Conservation (phyloP, 2,329 filamentous ascomycete species). For the Botrytis byssoidea region DNA sequence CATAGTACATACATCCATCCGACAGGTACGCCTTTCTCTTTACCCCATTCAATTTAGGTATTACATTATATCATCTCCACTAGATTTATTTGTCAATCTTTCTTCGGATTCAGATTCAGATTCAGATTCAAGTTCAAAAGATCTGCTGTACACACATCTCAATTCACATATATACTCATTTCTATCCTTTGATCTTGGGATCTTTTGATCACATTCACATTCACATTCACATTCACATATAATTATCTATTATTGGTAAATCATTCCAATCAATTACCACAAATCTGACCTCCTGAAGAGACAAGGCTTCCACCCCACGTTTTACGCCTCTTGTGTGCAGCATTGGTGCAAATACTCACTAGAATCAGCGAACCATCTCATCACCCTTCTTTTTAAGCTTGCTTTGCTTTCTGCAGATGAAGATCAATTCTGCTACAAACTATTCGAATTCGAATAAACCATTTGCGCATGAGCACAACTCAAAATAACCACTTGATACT, state of each 20-base stretch:
- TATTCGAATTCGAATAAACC: slow-evolving; percentile 1
- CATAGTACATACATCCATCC: not conserved
- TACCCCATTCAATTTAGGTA: slow-evolving; percentile 1
- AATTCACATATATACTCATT: not conserved
- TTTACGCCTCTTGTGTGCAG: slow-evolving; percentile 19
- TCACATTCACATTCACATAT: not conserved
- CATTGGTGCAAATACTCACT: slow-evolving; percentile 10
- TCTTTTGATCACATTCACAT: not conserved
- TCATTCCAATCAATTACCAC: not conserved
- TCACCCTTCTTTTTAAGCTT: not conserved
- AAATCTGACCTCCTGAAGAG: slow-evolving; percentile 18
- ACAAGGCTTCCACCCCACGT: slow-evolving; percentile 20
- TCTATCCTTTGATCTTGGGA: not conserved
- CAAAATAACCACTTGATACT: slow-evolving; percentile 1
- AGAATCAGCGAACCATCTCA: slow-evolving; percentile 13
- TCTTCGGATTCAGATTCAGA: not conserved
- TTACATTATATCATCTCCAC: not conserved
- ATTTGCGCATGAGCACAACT: slow-evolving; percentile 20
- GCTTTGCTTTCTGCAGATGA: slow-evolving; percentile 16
- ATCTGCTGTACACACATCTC: not conserved
- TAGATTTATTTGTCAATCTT: slow-evolving; percentile 11
- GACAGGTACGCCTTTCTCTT: slow-evolving; percentile 1
- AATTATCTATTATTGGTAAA: not conserved
- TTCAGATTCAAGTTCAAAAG: too few species aligned
- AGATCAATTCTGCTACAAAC: not conserved